These are phyloP conservation scores for Phlebiopsis flavidoalba DNA, from an alignment of 768 basidiomycete genomes.

Conservation along the genomic window DNA sequence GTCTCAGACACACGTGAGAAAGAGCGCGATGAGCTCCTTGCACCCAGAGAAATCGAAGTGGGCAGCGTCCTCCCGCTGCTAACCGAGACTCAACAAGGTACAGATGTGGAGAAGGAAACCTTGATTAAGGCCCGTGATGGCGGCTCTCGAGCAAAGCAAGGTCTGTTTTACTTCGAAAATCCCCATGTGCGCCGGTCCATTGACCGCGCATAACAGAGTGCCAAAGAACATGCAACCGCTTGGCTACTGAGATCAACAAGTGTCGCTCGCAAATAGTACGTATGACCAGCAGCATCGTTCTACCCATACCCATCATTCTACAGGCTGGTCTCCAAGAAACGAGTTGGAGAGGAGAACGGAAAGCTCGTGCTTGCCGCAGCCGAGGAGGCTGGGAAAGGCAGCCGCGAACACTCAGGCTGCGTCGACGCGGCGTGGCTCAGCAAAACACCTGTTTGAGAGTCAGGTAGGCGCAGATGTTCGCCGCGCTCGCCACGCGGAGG, in stretches of 20 bases:
- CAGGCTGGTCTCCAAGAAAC: constrained; percentile 62
- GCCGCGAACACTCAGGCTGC: constrained; percentile 41
- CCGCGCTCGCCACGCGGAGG: constrained; percentile 57
- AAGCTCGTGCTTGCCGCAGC: constrained; percentile 48
- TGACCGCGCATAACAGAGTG: constrained; percentile 10
- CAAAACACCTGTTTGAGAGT: constrained; percentile 41
- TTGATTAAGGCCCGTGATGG: constrained; percentile 53
- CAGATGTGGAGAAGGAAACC: constrained; percentile 59
- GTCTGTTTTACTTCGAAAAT: constrained; percentile 27
- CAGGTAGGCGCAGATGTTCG: constrained; percentile 14
- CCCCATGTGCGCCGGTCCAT: not conserved
- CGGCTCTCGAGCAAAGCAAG: constrained; percentile 55
- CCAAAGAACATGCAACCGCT: constrained; percentile 19
- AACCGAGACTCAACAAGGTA: constrained; percentile 29
- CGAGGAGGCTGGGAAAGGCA: constrained; percentile 38
- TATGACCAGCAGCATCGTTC: not conserved
- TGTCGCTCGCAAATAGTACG: constrained; percentile 21
- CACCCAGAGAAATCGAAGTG: constrained; percentile 53
- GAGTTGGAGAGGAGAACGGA: constrained; percentile 48
- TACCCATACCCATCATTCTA: not conserved
- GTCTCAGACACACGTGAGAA: constrained; percentile 41
- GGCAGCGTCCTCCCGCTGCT: constrained; percentile 21
- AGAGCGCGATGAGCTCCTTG: constrained; percentile 58
- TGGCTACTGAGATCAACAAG: constrained; percentile 18
- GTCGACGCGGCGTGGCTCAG: constrained; percentile 58